These are phyloP conservation scores for Solanum aculeatissimum DNA, from an alignment of 305 asterid species.

Conservation along the genomic window DNA sequence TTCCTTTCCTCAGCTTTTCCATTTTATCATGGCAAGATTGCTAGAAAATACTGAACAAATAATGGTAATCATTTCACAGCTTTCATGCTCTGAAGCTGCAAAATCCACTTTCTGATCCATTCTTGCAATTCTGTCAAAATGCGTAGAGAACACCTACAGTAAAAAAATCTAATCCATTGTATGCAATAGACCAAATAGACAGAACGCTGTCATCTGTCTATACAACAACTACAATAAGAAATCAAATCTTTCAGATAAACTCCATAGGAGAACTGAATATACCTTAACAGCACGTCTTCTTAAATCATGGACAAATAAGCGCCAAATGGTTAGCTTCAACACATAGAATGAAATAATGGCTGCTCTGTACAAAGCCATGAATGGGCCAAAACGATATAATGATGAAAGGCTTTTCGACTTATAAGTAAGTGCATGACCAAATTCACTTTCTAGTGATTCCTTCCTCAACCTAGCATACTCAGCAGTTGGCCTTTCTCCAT, in stretches of 20 bases:
- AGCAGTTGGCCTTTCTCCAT: constrained; percentile 87
- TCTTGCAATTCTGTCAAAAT: background rate
- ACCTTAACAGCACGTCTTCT: constrained; percentile 74
- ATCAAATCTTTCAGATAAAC: background rate
- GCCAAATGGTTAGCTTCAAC: constrained; percentile 69
- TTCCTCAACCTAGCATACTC: constrained; percentile 93
- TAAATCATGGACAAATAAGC: constrained; percentile 61
- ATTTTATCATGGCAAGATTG: background rate
- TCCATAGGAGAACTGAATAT: background rate
- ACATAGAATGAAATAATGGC: constrained; percentile 75
- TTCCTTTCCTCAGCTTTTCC: background rate
- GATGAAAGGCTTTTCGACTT: constrained; percentile 47
- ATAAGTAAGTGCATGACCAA: constrained; percentile 49
- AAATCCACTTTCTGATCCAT: background rate
- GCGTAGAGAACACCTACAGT: background rate
- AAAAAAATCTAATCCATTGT: background rate
- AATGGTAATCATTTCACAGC: background rate
- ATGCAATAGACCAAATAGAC: background rate
- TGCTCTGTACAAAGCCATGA: constrained; percentile 85
- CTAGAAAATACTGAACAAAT: background rate
- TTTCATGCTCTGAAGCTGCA: background rate
- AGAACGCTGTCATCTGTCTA: background rate
- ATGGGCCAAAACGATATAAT: constrained; percentile 72
- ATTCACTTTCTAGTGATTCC: constrained; percentile 70
- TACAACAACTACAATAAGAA: background rate